Base-by-base conservation (phyloP, 148 eudicot genomes). In the Suaeda aralocaspica region DNA sequence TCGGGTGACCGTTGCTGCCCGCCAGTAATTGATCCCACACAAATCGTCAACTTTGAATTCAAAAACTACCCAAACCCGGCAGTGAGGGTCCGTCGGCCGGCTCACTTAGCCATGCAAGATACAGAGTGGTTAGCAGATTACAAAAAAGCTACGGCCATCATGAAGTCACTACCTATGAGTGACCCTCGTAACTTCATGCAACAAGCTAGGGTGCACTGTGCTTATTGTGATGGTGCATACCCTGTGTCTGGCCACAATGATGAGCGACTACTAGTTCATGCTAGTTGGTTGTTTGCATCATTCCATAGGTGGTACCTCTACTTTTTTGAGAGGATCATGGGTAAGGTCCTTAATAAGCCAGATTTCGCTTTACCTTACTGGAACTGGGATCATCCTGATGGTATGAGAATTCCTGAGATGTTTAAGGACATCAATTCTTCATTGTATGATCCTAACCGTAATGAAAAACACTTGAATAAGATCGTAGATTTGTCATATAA, bases 311-410 rank as follows among this genome's bases (percentile, higher is more conserved):
- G 66, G 65, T 58, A 70, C 9, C 12, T 70, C 8, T 69, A 56
- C 52, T 70, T 71, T 41, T 71, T 58, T 16, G 74, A 71, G 56
- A 21, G 74, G 44, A 71, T 71, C 5, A 0, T 59, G 28, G 42
- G 56, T 7, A 71, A 30, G 31, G 1, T 71, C 26, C 28, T 70
- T 22, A 31, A 46, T 4, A 60, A 59, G 44, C 66, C 66, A 5
- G 56, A 16, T 5, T 71, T 71, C 11, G 67, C 58, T 1, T 21
- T 71, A 46, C 74, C 74, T 7, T 71, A 19, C 19, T 71, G 74
- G 74, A 60, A 59, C 41, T 71, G 74, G 74, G 74, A 71, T 34
- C 59, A 59, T 19, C 74, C 74, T 8, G 59, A 71, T 9, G 67
- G 67, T 2, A 71, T 71, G 74, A 1, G 0, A 6, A 46, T 71